Evolutionary conservation across 78 protist genomes (phyloP).

Genomic region (Isochrysis galbana): DNA sequence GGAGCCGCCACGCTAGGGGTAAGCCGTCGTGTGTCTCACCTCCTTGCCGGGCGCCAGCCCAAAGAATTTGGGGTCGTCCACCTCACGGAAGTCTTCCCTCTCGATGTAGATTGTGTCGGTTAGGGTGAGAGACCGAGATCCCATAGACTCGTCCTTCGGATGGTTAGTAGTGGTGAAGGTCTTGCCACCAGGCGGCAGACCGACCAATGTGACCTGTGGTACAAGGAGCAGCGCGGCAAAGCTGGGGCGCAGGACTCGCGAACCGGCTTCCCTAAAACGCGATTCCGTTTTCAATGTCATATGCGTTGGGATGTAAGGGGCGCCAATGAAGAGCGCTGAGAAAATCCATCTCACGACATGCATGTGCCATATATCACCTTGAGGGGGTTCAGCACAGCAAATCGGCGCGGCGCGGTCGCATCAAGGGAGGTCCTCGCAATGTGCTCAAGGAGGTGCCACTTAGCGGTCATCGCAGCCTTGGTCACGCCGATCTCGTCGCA

Average conservation of each 20-base stretch:
- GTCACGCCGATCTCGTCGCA: conserved; percentile 83
- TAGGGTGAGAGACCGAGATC: conserved; percentile 66
- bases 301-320: no score
- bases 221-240: no score
- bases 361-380: no score
- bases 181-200: conserved; percentile 34
- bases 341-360: no score
- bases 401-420: background rate
- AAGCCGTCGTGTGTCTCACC: no score
- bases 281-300: no score
- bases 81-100: conserved; percentile 71
- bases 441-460: conserved; percentile 58
- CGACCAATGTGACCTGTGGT: conserved; percentile 47
- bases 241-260: no score
- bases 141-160: conserved; percentile 66
- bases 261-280: no score
- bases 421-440: background rate
- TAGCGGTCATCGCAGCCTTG: background rate
- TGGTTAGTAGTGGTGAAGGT: conserved; percentile 67
- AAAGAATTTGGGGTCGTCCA: conserved; percentile 60
- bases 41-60: conserved; percentile 82
- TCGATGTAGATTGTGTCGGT: conserved; percentile 80
- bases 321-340: no score
- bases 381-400: conserved; percentile 75
- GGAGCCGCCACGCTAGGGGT: no score